Evolutionary conservation across 2,329 filamentous ascomycete species (phyloP), one percentile per base, ranked within the genome.

Genomic region (Plenodomus biglobosus): DNA sequence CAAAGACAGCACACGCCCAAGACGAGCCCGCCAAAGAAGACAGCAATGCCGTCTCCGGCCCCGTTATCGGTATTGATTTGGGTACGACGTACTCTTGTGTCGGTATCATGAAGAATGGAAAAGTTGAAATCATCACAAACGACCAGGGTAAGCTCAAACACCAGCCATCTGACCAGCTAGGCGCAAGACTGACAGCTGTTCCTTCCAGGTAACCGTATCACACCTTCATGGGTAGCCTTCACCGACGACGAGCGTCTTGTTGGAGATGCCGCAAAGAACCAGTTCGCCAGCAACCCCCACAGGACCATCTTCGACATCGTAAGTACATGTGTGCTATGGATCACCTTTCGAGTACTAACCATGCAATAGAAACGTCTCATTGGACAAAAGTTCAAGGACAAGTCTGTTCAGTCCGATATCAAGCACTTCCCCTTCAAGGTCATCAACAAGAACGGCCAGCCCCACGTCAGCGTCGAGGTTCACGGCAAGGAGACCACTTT

Each of bases 351-450:
- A 30, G 55, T 55, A 53, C 64, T 70, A 44, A 70, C 57, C 40
- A 61, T 66, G 48, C 68, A 69, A 36, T 43, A 70, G 73, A 79
- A 79, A 74, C 75, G 77, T 67, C 67, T 80, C 48, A 79, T 80
- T 58, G 77, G 77, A 34, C 73, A 76, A 59, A 79, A 79, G 69
- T 79, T 71, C 67, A 71, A 68, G 62, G 76, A 73, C 55, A 72
- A 72, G 79, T 89, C 95, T 58, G 86, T 96, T 61, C 92, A 96
- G 80, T 82, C 80, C 72, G 94, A 99, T 72, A 83, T 94, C 72
- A 97, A 99, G 88, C 89, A 96, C 82, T 96, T 96, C 84, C 92
- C 94, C 69, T 99, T 92, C 87, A 90, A 90, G 79, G 88, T 99
- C 53, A 72, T 90, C 70, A 83, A 88, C 81, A 92, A 94, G 81